A percentile compares a stretch with the other conserved stretches of the same genome.
These are phyloP conservation scores for Globisporangium acanthophoron DNA, from an alignment of 352 stramenopile species.

Conservation along the genomic window DNA sequence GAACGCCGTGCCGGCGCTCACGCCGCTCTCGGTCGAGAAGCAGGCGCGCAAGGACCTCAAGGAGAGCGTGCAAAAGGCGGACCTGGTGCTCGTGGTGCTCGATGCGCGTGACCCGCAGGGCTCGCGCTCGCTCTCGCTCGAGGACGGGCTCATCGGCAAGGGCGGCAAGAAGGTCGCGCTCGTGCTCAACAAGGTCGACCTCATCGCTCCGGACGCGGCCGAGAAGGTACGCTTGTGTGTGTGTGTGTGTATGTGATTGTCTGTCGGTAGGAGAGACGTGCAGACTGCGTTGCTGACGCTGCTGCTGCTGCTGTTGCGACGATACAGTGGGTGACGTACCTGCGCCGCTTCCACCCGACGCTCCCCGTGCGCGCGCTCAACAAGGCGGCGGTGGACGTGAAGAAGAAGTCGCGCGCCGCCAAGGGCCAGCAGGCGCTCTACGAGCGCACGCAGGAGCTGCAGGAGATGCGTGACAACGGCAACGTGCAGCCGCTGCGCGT, in stretches of 20 bases:
- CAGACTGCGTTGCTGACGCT: not conserved
- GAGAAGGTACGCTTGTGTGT: slow-evolving; percentile 69
- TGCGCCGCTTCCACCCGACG: slow-evolving; percentile 93
- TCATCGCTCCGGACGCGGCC: slow-evolving; percentile 86
- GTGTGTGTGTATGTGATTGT: slow-evolving; percentile 19
- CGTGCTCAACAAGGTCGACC: slow-evolving; percentile 99
- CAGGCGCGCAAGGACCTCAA: slow-evolving; percentile 80
- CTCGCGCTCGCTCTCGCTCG: slow-evolving; percentile 90
- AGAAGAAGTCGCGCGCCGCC: slow-evolving; percentile 74
- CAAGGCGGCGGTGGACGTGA: slow-evolving; percentile 87
- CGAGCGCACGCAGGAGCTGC: slow-evolving; percentile 60
- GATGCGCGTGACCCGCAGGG: slow-evolving; percentile 98
- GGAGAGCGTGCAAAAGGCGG: slow-evolving; percentile 49
- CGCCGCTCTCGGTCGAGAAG: slow-evolving; percentile 65
- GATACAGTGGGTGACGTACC: slow-evolving; percentile 77
- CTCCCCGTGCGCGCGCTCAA: slow-evolving; percentile 86
- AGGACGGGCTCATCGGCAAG: slow-evolving; percentile 93
- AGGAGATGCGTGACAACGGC: slow-evolving; percentile 70
- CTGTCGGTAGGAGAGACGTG: not conserved
- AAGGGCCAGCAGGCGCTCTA: slow-evolving; percentile 67
- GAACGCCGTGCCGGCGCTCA: slow-evolving; percentile 27
- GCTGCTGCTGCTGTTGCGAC: not conserved
- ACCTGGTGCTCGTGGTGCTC: slow-evolving; percentile 87
- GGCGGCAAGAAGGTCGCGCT: slow-evolving; percentile 95
- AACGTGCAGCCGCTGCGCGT: slow-evolving; percentile 88